Evolutionary conservation across 2,329 filamentous ascomycete species (phyloP).

Genomic region (Achaetomium macrosporum): DNA sequence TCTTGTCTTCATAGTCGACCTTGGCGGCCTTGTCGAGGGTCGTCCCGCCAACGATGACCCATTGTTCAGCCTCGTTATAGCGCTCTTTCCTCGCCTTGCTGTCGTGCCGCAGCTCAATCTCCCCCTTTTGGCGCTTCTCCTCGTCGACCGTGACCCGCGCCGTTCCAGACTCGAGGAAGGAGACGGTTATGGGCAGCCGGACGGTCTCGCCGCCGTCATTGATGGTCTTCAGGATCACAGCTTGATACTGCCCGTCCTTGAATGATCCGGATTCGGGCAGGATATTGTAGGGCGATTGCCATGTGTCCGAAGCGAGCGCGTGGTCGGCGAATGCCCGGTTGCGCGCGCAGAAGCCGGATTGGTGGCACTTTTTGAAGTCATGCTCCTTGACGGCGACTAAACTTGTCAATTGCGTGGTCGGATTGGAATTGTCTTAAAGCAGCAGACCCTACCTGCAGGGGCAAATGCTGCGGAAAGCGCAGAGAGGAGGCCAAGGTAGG

Average conservation of each 20-base stretch:
- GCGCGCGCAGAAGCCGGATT: conserved; percentile 95
- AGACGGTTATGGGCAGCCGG: conserved; percentile 74
- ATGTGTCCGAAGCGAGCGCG: conserved; percentile 59
- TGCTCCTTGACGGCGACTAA: conserved; percentile 84
- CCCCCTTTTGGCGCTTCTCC: conserved; percentile 79
- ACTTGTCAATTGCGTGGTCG: background rate
- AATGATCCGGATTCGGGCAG: conserved; percentile 66
- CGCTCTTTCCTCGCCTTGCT: conserved; percentile 84
- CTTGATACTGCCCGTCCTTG: conserved; percentile 73
- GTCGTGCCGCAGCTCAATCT: conserved; percentile 79
- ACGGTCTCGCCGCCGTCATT: conserved; percentile 61
- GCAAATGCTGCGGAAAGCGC: conserved; percentile 55
- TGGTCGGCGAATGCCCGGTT: conserved; percentile 86
- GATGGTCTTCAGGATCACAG: conserved; percentile 74
- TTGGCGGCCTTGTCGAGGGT: conserved; percentile 66
- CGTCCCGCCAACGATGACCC: conserved; percentile 78
- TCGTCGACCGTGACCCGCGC: conserved; percentile 88
- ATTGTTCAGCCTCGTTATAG: conserved; percentile 86
- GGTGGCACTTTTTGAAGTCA: conserved; percentile 93
- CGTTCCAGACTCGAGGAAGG: conserved; percentile 84
- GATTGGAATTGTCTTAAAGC: background rate
- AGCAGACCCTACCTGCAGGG: conserved; percentile 51
- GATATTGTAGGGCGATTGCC: conserved; percentile 77
- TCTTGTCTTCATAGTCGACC: conserved; percentile 58
- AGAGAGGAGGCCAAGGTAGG: conserved; percentile 54